Conservation (phyloP, 2,329 filamentous ascomycete genomes). For the Raffaelea albimanens region DNA sequence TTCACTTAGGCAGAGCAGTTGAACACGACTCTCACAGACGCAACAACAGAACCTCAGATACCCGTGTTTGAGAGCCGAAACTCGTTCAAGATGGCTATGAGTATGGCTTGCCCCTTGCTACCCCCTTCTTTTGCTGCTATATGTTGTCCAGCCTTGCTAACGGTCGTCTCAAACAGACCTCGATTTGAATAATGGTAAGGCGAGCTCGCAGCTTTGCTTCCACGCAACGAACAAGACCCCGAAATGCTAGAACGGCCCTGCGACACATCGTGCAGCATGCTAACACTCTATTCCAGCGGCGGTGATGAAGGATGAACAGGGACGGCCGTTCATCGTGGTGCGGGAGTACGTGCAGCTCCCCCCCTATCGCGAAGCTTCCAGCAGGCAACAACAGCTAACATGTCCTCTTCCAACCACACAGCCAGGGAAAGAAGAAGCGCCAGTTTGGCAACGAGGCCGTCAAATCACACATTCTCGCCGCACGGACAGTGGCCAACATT, state of each 20-base stretch:
- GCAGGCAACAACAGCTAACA: constrained; percentile 2
- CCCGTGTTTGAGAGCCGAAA: no score
- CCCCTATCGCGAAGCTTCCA: constrained; percentile 6
- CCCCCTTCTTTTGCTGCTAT: constrained; percentile 13
- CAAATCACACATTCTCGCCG: constrained; percentile 95
- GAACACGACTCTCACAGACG: no score
- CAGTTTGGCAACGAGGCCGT: constrained; percentile 94
- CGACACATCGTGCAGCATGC: neutral
- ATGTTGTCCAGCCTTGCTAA: constrained; percentile 9
- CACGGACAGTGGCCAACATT: constrained; percentile 90
- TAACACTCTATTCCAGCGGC: constrained; percentile 35
- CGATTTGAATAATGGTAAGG: constrained; percentile 72
- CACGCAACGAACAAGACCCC: no score
- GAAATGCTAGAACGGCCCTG: no score
- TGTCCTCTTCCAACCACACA: constrained; percentile 25
- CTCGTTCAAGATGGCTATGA: neutral
- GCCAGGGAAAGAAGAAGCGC: constrained; percentile 95
- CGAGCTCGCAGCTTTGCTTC: neutral
- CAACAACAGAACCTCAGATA: no score
- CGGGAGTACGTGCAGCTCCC: constrained; percentile 69
- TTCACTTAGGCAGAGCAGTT: no score
- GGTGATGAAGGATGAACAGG: constrained; percentile 94
- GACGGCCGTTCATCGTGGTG: constrained; percentile 94
- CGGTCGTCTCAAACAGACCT: constrained; percentile 47
- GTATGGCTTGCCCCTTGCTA: neutral